Evolutionary conservation across 306 rosid genomes (phyloP), one percentile per base, ranked within the genome.

Genomic region (Begonia fuchsioides): DNA sequence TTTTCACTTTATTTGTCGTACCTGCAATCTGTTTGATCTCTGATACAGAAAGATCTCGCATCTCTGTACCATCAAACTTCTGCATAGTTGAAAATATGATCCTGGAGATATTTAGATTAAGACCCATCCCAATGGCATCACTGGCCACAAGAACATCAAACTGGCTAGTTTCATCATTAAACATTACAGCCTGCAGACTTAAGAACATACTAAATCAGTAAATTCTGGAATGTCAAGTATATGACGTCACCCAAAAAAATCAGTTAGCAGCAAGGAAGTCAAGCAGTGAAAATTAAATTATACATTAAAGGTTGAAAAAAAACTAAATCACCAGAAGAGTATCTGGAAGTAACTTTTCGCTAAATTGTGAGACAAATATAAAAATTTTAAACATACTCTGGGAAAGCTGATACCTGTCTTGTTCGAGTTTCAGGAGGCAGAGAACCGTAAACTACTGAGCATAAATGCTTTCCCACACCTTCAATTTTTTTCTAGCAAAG

Each of bases 121-220:
- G 94, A 56, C 97, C 97, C 97, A 90, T 90, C 66, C 93, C 95
- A 47, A 90, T 80, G 55, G 95, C 95, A 77, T 90, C 95, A 58
- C 94, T 90, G 58, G 95, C 92, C 67, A 90, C 94, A 51, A 90
- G 95, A 70, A 90, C 95, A 79, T 90, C 94, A 68, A 79, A 79
- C 76, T 90, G 92, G 7, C 85, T 81, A 56, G 76, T 72, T 65
- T 71, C 75, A 71, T 85, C 95, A 51, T 90, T 85, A 71, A 90
- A 85, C 82, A 67, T 81, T 43, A 76, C 75, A 51, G 95, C 97
- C 95, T 85, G 86, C 77, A 68, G 76, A 71, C 74, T 82, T 68
- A 84, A 66, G 58, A 68, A 65, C 49, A 57, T 64, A 68, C 59
- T 49, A 73, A 54, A 44, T 68, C 55, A 68, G 69, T 26, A 47